These are phyloP conservation scores for Chrysoporthe austroafricana DNA, from an alignment of 2,329 filamentous ascomycete species.

Conservation along the genomic window DNA sequence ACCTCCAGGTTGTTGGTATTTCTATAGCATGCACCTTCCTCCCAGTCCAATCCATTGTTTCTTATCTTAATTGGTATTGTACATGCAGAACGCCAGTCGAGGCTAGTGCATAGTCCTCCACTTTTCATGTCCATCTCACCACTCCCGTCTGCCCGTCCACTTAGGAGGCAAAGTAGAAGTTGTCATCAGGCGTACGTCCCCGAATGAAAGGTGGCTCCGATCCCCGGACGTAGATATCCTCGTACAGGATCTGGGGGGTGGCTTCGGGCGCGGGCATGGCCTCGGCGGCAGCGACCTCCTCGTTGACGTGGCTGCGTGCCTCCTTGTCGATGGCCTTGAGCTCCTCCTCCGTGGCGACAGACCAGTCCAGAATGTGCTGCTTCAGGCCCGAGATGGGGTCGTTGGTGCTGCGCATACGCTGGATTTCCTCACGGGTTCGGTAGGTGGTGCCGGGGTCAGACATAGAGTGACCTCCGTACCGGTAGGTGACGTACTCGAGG, in stretches of 20 bases:
- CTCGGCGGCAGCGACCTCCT: slow-evolving; percentile 89
- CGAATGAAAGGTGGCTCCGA: slow-evolving; percentile 87
- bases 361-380: slow-evolving; percentile 97
- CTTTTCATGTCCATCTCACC: slow-evolving; percentile 27
- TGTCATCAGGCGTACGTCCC: slow-evolving; percentile 88
- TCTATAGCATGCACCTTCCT: slow-evolving; percentile 12
- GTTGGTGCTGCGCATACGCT: slow-evolving; percentile 98
- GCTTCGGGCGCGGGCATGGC: slow-evolving; percentile 80
- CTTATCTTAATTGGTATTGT: slow-evolving; percentile 25
- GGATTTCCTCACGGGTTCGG: slow-evolving; percentile 98
- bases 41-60: slow-evolving; percentile 12
- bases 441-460: slow-evolving; percentile 99
- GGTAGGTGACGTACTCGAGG: slow-evolving; percentile 98
- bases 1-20: slow-evolving; percentile 11
- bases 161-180: slow-evolving; percentile 76
- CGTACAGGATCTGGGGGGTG: slow-evolving; percentile 82
- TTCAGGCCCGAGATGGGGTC: slow-evolving; percentile 98
- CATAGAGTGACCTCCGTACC: slow-evolving; percentile 99
- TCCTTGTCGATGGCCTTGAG: slow-evolving; percentile 97
- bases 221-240: slow-evolving; percentile 94
- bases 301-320: slow-evolving; percentile 81
- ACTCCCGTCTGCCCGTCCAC: slow-evolving; percentile 35
- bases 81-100: slow-evolving; percentile 24
- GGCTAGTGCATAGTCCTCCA: slow-evolving; percentile 19
- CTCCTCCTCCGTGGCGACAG: slow-evolving; percentile 87